A percentile compares a stretch with the other conserved stretches of the same genome.
Evolutionary conservation across 2,329 filamentous ascomycete genomes (phyloP).

Genomic region (Fusarium temperatum): DNA sequence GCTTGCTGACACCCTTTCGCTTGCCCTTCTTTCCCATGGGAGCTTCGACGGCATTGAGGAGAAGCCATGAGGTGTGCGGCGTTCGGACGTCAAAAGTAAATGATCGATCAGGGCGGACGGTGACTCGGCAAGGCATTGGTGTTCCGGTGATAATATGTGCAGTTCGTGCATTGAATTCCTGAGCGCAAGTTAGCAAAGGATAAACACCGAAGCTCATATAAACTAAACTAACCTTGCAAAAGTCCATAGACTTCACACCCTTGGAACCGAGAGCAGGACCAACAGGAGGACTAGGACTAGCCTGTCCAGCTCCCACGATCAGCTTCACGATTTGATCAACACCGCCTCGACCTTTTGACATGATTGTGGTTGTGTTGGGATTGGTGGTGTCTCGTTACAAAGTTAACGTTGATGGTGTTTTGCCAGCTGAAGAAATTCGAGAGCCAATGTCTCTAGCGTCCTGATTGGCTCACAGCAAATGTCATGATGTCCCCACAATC

Average conservation of each 20-base stretch:
- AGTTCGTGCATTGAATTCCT: constrained; percentile 98
- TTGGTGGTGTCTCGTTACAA: constrained; percentile 15
- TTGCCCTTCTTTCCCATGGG: constrained; percentile 75
- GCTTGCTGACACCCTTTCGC: constrained; percentile 78
- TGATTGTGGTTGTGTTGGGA: constrained; percentile 44
- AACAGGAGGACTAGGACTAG: constrained; percentile 92
- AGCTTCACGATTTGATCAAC: constrained; percentile 89
- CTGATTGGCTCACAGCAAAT: constrained; percentile 36
- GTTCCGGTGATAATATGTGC: constrained; percentile 83
- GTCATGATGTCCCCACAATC: constrained; percentile 20
- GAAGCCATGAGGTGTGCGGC: constrained; percentile 89
- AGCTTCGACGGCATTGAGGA: constrained; percentile 84
- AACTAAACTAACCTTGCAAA: constrained; percentile 80
- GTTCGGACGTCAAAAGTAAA: constrained; percentile 95
- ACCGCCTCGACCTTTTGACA: constrained; percentile 62
- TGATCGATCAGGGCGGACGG: constrained; percentile 89
- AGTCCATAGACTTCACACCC: constrained; percentile 99
- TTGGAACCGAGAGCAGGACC: constrained; percentile 96
- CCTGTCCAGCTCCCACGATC: constrained; percentile 95
- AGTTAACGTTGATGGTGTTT: constrained; percentile 11
- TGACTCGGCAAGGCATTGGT: constrained; percentile 89
- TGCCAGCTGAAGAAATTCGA: constrained; percentile 43
- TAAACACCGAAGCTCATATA: background rate
- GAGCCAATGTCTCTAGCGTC: constrained; percentile 10
- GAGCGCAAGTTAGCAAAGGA: constrained; percentile 28